Evolutionary conservation across 1,284 basidiomycete genomes (phyloP), one percentile per base, ranked within the genome.

Genomic region (Puccinia polysora): DNA sequence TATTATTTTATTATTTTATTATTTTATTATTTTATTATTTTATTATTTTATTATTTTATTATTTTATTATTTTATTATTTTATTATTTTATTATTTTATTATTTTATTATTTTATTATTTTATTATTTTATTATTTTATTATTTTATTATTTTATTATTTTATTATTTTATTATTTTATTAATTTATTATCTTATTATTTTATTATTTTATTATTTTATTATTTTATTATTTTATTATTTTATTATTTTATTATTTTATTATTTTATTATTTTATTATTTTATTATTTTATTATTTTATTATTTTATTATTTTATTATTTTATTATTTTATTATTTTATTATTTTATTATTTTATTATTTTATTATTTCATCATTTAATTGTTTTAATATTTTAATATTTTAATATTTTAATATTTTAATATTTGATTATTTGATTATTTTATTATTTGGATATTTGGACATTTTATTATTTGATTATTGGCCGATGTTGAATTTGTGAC

Each of bases 191-290:
- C 40, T 45, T n/a, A 45, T 45, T 45, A 45, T 45, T 45, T 45
- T 10, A 45, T 45, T n/a, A 45, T 45, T 45, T 45, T 10, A 45
- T 45, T n/a, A 45, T 45, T 45, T 45, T 10, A 45, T 45, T 45
- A 45, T 45, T 45, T 45, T 10, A 45, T 45, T 45, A 45, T 45
- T 45, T 45, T 10, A 45, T 45, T 45, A 45, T 45, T 45, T 45
- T 10, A 45, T 45, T 45, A 45, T 45, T 45, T 45, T 10, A n/a
- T 45, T 45, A 45, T 45, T 45, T n/a, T 10, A 45, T 45, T 45
- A 45, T 45, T 45, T 45, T n/a, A 45, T 45, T 45, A 45, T n/a
- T 45, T 45, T 45, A 45, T 45, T 45, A 45, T 45, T n/a, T 45
- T 10, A 45, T 45, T 45, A 45, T 45, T 45, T 45, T 10, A 45